Evolutionary conservation across 169 alveolate genomes (phyloP).

Genomic region (Plasmodium malariae): DNA sequence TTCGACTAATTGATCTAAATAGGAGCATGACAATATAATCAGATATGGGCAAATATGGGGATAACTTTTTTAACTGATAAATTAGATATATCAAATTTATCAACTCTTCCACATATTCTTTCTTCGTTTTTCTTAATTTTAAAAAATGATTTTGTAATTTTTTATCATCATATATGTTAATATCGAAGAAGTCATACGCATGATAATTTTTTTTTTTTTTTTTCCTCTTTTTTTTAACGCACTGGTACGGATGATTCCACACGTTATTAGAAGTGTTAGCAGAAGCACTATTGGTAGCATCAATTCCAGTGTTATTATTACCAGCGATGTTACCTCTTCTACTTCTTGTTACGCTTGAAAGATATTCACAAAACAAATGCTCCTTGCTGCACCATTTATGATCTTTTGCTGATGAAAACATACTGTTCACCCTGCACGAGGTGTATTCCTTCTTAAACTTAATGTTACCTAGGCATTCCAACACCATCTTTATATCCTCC

Average conservation of each 20-base stretch:
- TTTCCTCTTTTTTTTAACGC: background rate
- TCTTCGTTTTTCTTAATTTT: conserved; percentile 69
- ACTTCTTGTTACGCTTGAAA: background rate
- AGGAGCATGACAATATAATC: conserved; percentile 26
- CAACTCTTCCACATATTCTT: conserved; percentile 57
- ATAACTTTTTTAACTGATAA: conserved; percentile 52
- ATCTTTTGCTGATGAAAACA: background rate
- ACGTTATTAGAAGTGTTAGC: too few relatives aligned
- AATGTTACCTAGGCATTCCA: conserved; percentile 75
- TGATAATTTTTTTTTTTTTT: conserved; percentile 35
- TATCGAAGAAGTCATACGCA: conserved; percentile 50
- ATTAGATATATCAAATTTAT: conserved; percentile 41
- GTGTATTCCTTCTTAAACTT: conserved; percentile 24
- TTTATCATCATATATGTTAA: conserved; percentile 52
- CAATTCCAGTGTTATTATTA: too few relatives aligned
- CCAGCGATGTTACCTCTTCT: background rate
- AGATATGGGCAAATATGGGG: conserved; percentile 38
- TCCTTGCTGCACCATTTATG: background rate
- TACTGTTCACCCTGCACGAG: background rate
- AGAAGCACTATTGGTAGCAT: too few relatives aligned
- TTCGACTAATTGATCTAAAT: conserved; percentile 46
- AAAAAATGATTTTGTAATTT: conserved; percentile 64
- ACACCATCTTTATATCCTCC: conserved; percentile 62
- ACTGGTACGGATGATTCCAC: too few relatives aligned
- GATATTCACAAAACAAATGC: conserved; percentile 3